These are phyloP conservation scores for Cryptosporidium ryanae DNA, from an alignment of 169 alveolate genomes.

Conservation along the genomic window DNA sequence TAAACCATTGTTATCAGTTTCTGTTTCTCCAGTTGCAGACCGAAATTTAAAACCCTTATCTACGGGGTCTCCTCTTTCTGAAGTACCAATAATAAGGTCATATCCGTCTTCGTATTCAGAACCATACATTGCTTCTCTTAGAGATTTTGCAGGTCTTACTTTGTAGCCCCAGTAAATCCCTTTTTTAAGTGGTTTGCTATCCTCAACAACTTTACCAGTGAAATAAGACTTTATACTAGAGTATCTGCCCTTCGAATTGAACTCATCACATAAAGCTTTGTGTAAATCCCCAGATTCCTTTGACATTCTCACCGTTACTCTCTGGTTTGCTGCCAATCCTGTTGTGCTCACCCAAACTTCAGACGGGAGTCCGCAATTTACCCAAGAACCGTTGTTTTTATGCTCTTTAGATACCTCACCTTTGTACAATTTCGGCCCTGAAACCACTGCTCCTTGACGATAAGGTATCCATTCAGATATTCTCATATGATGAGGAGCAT, in stretches of 20 bases:
- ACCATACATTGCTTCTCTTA: slow-evolving; percentile 82
- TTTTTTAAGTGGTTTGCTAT: slow-evolving; percentile 53
- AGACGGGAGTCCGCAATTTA: slow-evolving; percentile 83
- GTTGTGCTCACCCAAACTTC: slow-evolving; percentile 79
- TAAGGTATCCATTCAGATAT: slow-evolving; percentile 93
- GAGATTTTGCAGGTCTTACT: slow-evolving; percentile 87
- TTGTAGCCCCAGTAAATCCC: slow-evolving; percentile 95
- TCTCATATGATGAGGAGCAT: slow-evolving; percentile 98
- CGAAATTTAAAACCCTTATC: slow-evolving; percentile 72
- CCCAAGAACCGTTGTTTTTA: slow-evolving; percentile 62
- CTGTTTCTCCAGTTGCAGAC: slow-evolving; percentile 69
- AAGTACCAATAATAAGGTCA: slow-evolving; percentile 91
- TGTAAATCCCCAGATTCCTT: slow-evolving; percentile 48
- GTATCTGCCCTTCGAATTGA: slow-evolving; percentile 33
- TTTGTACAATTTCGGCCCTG: slow-evolving; percentile 81
- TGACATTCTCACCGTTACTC: slow-evolving; percentile 75
- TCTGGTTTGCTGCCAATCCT: slow-evolving; percentile 50
- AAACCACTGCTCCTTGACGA: slow-evolving; percentile 86
- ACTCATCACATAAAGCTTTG: slow-evolving; percentile 43
- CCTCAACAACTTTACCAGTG: slow-evolving; percentile 75
- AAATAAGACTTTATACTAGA: slow-evolving; percentile 47
- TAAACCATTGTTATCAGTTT: slow-evolving; percentile 15
- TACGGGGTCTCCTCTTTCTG: slow-evolving; percentile 88
- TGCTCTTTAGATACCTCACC: slow-evolving; percentile 27
- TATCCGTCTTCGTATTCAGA: slow-evolving; percentile 88